Base-by-base conservation (phyloP, 805 yeast species). In the Yarrowia divulgata region DNA sequence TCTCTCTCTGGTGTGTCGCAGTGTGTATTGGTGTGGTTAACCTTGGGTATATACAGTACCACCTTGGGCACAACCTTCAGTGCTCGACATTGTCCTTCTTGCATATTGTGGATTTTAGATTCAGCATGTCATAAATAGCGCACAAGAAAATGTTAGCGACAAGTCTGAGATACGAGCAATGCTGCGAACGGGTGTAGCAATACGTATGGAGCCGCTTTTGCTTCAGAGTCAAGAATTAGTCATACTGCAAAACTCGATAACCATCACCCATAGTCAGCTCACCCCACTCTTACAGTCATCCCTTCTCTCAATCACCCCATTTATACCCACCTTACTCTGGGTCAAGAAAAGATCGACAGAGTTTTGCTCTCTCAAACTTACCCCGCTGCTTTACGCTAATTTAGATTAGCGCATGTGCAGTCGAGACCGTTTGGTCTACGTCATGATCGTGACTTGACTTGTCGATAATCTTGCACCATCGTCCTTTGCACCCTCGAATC, bases 341-440 rank as follows among this genome's bases (percentile, higher is more conserved):
- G 4, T 19, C 42, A 10, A 49, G 29, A 52, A 54, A 19, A 39
- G 62, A 57, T 57, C 48, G 48, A n/a, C 63, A 57, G 32, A 57
- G 63, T 57, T 48, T 57, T 57, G 63, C 63, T 40, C 48, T 40
- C 63, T 40, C 63, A 57, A 57, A 57, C 63, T 57, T 57, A 57
- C 63, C 63, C 63, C 63, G 63, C 63, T 42, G 63, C 63, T 57
- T 57, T 57, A 40, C 63, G 63, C 63, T 57, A 57, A 57, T 23
- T 57, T 57, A 57, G 48, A 42, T 40, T 57, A 57, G 63, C 48
- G 48, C 63, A 57, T 57, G 63, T 57, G 63, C 63, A 57, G 63
- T 57, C 63, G 63, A 57, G 63, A 57, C 63, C 63, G 63, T 54
- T 57, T 57, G 63, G 46, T 57, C 48, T 57, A 57, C 63, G 63